These are phyloP conservation scores for Phyllosticta capitalensis DNA, from an alignment of 2,329 filamentous ascomycete genomes.

Conservation along the genomic window DNA sequence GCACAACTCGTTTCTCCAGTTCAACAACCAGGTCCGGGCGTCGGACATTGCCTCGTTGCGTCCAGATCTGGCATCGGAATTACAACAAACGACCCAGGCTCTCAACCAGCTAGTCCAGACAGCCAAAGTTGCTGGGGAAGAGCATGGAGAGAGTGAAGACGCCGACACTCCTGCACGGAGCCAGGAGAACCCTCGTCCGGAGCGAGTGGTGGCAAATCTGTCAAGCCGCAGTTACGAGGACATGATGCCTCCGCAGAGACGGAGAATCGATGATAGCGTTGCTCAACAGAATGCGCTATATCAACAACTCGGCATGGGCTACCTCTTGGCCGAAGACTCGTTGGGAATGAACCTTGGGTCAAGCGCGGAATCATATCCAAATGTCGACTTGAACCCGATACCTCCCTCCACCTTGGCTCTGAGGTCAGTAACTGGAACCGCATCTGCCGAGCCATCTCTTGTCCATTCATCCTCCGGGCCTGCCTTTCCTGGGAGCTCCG, in stretches of 20 bases:
- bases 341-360: not conserved
- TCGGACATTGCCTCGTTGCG: conserved; percentile 49
- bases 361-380: not conserved
- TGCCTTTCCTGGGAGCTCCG: not conserved
- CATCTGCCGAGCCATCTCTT: not conserved
- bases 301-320: conserved; percentile 12
- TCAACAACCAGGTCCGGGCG: conserved; percentile 36
- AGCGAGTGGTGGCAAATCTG: conserved; percentile 16
- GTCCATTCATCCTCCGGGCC: not conserved
- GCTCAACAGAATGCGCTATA: not conserved
- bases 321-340: not conserved
- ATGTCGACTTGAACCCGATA: not conserved
- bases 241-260: conserved; percentile 22
- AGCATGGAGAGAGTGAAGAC: conserved; percentile 24
- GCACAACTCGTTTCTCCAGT: conserved; percentile 58
- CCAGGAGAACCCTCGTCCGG: not conserved
- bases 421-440: not conserved
- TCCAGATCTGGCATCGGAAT: conserved; percentile 47
- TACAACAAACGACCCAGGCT: conserved; percentile 48
- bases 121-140: conserved; percentile 25
- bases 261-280: conserved; percentile 18
- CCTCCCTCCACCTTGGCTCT: not conserved
- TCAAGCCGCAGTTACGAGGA: conserved; percentile 11
- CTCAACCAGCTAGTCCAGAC: conserved; percentile 47
- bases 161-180: not conserved